These are phyloP conservation scores for Odonthalia washingtoniensis DNA, from an alignment of 31 red algal genomes.

Conservation along the genomic window DNA sequence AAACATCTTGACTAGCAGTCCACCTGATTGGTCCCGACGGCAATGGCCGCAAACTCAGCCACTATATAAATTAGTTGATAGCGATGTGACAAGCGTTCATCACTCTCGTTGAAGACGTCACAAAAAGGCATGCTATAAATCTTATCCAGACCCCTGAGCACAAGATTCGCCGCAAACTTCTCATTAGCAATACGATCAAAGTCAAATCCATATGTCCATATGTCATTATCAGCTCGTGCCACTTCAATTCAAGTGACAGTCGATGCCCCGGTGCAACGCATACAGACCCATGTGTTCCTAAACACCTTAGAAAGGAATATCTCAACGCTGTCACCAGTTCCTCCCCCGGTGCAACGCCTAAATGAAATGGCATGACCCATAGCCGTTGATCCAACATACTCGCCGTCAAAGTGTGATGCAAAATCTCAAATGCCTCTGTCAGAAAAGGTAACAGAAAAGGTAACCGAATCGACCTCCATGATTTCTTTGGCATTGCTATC, in stretches of 20 bases:
- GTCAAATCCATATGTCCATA: too few relatives aligned
- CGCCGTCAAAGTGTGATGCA: neutral
- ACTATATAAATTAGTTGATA: slow-evolving; percentile 29
- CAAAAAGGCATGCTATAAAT: neutral
- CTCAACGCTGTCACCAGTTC: too few relatives aligned
- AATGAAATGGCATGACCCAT: neutral
- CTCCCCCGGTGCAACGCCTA: too few relatives aligned
- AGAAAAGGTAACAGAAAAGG: slow-evolving; percentile 7
- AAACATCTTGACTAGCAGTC: neutral
- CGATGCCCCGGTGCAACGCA: neutral
- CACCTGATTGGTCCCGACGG: neutral
- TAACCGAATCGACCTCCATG: neutral
- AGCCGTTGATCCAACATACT: neutral
- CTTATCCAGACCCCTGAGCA: too few relatives aligned
- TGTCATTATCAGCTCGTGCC: neutral
- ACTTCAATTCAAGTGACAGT: neutral
- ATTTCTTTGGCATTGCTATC: neutral
- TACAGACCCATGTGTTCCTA: too few relatives aligned
- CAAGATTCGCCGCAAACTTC: too few relatives aligned
- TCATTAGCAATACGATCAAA: too few relatives aligned
- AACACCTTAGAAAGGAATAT: too few relatives aligned
- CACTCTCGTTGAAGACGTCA: slow-evolving; percentile 29
- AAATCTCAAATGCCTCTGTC: neutral
- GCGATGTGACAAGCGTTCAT: neutral
- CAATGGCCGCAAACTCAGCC: neutral